A percentile compares a stretch with the other conserved stretches of the same genome.
phyloP scores from a whole-genome alignment of 805 yeast species.

The Barnettozyma sp. region DNA sequence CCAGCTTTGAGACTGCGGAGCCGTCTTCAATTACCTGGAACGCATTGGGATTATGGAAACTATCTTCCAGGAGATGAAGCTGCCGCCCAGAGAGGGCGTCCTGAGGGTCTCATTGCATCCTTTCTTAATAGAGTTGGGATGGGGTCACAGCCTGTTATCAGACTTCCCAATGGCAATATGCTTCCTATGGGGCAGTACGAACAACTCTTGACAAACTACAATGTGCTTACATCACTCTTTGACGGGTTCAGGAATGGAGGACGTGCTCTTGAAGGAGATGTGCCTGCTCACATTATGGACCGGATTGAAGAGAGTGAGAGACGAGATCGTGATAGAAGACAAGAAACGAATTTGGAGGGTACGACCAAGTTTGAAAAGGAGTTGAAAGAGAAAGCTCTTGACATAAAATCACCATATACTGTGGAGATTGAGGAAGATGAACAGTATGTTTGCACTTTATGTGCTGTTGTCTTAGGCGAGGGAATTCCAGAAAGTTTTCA shows the following conservation, averaged over 20 bases:
- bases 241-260: not conserved
- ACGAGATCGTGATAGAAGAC: constrained; percentile 12
- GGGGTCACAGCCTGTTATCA: not conserved
- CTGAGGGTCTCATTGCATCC: not conserved
- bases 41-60: constrained; percentile 3
- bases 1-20: not conserved
- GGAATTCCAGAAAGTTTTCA: constrained; percentile 56
- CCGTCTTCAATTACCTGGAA: not conserved
- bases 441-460: constrained; percentile 51
- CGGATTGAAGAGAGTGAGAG: constrained; percentile 17
- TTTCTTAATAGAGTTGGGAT: not conserved
- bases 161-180: not conserved
- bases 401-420: constrained; percentile 16
- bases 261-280: constrained; percentile 3
- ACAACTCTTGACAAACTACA: no score
- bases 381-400: not conserved
- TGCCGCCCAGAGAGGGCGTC: not conserved
- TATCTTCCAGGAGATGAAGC: not conserved
- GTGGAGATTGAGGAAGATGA: constrained; percentile 28
- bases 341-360: constrained; percentile 9
- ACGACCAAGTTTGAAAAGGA: constrained; percentile 3
- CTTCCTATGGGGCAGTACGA: not conserved
- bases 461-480: constrained; percentile 66
- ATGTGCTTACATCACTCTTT: not conserved
- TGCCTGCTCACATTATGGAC: constrained; percentile 13